These are phyloP conservation scores for Clonostachys sp. DNA, from an alignment of 2,329 filamentous ascomycete species.

Conservation along the genomic window DNA sequence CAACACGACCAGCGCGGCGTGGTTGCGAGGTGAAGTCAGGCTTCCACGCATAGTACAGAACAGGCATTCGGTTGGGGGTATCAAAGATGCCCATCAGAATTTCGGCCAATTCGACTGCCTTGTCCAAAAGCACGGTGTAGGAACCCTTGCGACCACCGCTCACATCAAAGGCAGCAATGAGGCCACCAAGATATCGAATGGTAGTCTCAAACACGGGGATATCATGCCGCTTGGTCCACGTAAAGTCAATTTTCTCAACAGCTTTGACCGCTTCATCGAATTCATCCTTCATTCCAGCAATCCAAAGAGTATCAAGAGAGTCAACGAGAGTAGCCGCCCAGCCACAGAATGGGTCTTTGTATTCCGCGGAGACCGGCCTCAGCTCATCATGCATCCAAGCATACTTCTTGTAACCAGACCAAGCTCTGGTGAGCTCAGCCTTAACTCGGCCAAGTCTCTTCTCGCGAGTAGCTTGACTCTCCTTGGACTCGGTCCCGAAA, in stretches of 20 bases:
- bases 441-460: constrained; percentile 64
- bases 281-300: constrained; percentile 74
- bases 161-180: constrained; percentile 83
- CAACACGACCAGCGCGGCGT: constrained; percentile 55
- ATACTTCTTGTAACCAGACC: constrained; percentile 74
- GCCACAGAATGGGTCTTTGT: constrained; percentile 79
- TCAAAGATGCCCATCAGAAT: constrained; percentile 81
- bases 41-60: constrained; percentile 75
- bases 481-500: constrained; percentile 62
- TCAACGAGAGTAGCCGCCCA: constrained; percentile 90
- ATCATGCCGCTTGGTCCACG: constrained; percentile 56
- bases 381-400: constrained; percentile 90
- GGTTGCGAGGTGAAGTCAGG: constrained; percentile 59
- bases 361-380: constrained; percentile 62
- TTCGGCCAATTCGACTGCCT: constrained; percentile 75
- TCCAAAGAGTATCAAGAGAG: constrained; percentile 78
- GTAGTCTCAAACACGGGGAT: constrained; percentile 93
- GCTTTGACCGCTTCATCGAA: constrained; percentile 73
- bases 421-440: constrained; percentile 70
- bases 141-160: constrained; percentile 53
- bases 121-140: constrained; percentile 67
- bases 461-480: constrained; percentile 56
- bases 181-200: constrained; percentile 85
- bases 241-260: constrained; percentile 77
- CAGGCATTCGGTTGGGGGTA: constrained; percentile 90